Base-by-base conservation (phyloP, 768 basidiomycete species). In the Boletus reticulatus region DNA sequence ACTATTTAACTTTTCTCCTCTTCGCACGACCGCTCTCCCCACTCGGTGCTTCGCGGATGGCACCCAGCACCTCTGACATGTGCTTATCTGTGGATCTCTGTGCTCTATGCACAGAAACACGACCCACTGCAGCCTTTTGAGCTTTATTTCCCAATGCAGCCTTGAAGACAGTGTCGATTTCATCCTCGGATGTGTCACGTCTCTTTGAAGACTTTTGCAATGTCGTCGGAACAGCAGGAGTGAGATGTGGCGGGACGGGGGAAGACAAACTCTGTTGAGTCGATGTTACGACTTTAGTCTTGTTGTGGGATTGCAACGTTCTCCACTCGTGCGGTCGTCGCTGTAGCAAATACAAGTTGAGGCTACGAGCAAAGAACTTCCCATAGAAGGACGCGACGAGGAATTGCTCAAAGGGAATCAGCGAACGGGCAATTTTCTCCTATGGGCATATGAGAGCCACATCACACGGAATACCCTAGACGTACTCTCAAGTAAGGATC, bases 381-480 rank as follows among this genome's bases (percentile, higher is more conserved):
- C 94, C 96, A 63, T 87, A 96, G 67, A 82, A 88, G 0, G 91
- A 92, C 11, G 78, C 85, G 0, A 85, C 83, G 14, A 98, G 81
- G 17, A 77, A 77, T 32, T 84, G 81, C 56, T 93, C 88, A 56
- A 91, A 80, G 1, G 82, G 73, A 14, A 92, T 72, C 12, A 98
- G 76, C 22, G 90, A 89, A 16, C 84, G 83, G 3, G 89, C 94
- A 51, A 99, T 92, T 71, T 95, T 96, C 74, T 97, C 94, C 92
- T 96, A 60, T 42, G 20, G 34, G 13, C 6, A 50, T 32, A 32
- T 58, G 37, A 63, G 39, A 56, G 50, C 43, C 29, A 37, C 13
- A 42, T 53, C 58, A 12, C 34, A 52, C 42, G 11, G 24, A 14
- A 29, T 34, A 55, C 20, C 36, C 16, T 44, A 29, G n/a, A 47